Conservation (phyloP, 805 yeast species). For the Clavispora santaluciae region DNA sequence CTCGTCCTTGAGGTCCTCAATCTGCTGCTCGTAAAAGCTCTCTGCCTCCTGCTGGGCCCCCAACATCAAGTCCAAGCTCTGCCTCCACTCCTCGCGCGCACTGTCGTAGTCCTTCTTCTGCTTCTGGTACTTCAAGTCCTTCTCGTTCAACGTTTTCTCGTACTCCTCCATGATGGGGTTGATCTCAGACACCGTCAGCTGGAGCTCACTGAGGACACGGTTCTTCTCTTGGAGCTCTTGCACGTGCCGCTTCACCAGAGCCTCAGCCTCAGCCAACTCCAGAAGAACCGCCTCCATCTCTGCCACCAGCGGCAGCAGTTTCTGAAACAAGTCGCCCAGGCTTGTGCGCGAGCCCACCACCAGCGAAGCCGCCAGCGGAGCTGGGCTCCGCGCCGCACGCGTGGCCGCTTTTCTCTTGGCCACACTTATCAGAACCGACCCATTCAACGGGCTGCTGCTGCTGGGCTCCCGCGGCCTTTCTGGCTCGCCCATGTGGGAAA, state of each 20-base stretch:
- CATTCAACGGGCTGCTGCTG: not conserved
- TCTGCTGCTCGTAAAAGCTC: slow-evolving; percentile 41
- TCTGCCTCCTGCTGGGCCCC: slow-evolving; percentile 54
- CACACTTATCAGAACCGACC: not conserved
- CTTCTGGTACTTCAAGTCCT: slow-evolving; percentile 43
- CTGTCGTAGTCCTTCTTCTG: slow-evolving; percentile 45
- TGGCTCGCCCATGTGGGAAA: not conserved
- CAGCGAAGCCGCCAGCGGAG: not conserved
- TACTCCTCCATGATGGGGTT: slow-evolving; percentile 46
- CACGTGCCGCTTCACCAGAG: slow-evolving; percentile 7
- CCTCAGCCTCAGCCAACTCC: slow-evolving; percentile 3
- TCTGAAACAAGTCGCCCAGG: not conserved
- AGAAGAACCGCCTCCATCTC: slow-evolving; percentile 1
- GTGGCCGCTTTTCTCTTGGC: not conserved
- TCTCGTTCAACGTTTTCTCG: slow-evolving; percentile 37
- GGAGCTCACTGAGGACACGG: slow-evolving; percentile 44
- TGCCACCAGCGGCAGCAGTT: not conserved
- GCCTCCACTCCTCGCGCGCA: slow-evolving; percentile 56
- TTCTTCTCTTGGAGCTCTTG: slow-evolving; percentile 39
- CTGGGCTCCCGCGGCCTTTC: not conserved
- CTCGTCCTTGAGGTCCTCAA: slow-evolving; percentile 30
- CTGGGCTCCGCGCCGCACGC: not conserved
- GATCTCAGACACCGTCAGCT: slow-evolving; percentile 43
- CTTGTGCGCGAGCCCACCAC: not conserved
- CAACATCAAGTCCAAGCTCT: slow-evolving; percentile 52